Base-by-base conservation (phyloP, 495 filamentous ascomycete genomes). In the Podospora conica region DNA sequence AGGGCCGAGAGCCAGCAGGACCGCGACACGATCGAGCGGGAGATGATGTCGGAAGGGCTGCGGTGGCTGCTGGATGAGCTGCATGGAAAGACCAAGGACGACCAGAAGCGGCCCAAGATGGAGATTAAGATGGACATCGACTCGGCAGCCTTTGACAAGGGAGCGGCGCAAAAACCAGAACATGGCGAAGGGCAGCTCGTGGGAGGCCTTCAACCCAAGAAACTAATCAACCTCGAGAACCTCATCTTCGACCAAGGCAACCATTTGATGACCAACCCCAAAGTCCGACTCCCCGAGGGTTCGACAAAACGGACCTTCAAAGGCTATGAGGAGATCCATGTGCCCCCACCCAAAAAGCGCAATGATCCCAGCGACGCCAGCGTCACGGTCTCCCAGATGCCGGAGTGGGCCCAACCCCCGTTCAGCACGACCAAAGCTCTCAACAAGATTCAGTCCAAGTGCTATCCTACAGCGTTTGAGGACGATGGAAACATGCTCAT, bases 401-500 rank as follows among this genome's bases (percentile, higher is more conserved):
- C 95, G 22, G 91, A 95, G 63, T 99, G 95, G 95, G 90, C 95
- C 22, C 89, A 87, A 63, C 76, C 82, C 48, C 93, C 95, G 25
- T 98, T 98, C 76, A 91, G 91, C 69, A 87, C 84, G 28, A 76
- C 82, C 40, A 83, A 84, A 31, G 86, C 94, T 65, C 84, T 99
- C 18, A 99, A 99, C 79, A 91, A 93, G 48, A 92, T 99, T 24
- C 95, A 99, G 75, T 93, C 94, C 9, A 90, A 87, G 76, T 97
- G 94, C 73, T 99, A 86, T 72, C 91, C 93, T 3, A 84, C 89
- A 1, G 95, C 95, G 1, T 99, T 99, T 74, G 84, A 91, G 58
- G 91, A 96, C 66, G 95, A 99, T 79, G 93, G 91, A 1, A 99
- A 99, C 74, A 90, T 98, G 88, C 88, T 99, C 20, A 88, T 99